Base-by-base conservation (phyloP, 331 rosid species). In the Spiraea crenata region DNA sequence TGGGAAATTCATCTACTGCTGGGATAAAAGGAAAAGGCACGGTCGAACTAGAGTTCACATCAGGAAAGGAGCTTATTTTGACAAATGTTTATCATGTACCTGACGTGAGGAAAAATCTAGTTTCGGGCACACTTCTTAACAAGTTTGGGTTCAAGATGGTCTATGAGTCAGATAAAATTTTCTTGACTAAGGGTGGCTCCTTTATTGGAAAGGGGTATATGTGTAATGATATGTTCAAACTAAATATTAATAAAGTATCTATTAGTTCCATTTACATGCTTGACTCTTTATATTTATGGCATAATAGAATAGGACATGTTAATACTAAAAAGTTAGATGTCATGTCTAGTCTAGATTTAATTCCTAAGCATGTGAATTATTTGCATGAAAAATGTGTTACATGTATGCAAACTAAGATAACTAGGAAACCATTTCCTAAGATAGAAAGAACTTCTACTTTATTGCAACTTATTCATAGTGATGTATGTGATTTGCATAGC, bases 251-350 rank as follows among this genome's bases (percentile, higher is more conserved):
- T 25, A 25, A 25, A 25, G 31, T 51, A 51, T 16, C 57, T 6
- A 51, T 20, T 4, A 8, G 16, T 51, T 51, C 8, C 15, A 8
- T n/a, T n/a, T 51, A 51, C 20, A 51, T 51, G 40, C 16, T 57
- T 25, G 40, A 20, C 13, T 57, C 40, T 4, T 13, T 67, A 34
- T 49, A 5, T 37, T 39, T 12, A 10, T 48, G 71, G 59, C 42
- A 67, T 67, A 31, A 25, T 46, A 7, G 58, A 9, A 14, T 66
- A 34, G 71, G 71, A 2, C 58, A 66, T 51, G 31, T n/a, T 25
- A 25, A 25, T 25, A 1, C 31, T 25, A 25, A 25, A 25, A 25
- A 25, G 31, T 25, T 25, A 25, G n/a, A n/a, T 41, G 45, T 0
- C 9, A 41, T 50, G 19, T 5, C n/a, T 12, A 50, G 13, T 4